Percentiles rank a stretch among this genome's conserved stretches.
Conservation (phyloP, 495 filamentous ascomycete species). For the Penicillium fimorum region DNA sequence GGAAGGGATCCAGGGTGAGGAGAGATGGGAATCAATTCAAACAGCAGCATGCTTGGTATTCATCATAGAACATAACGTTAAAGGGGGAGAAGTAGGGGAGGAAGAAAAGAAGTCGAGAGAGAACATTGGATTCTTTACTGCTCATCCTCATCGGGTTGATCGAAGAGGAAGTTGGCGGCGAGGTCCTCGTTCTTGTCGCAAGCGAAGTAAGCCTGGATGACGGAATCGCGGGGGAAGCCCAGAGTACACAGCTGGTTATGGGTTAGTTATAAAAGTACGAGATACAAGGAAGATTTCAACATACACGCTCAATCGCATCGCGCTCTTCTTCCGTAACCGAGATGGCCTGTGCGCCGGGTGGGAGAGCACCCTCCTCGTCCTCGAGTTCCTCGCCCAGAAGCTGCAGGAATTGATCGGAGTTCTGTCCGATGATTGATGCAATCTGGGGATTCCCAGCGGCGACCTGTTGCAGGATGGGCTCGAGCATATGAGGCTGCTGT, state of each 20-base stretch:
- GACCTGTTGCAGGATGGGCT: slow-evolving; percentile 94
- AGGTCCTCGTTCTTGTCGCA: slow-evolving; percentile 99
- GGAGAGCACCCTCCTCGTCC: slow-evolving; percentile 65
- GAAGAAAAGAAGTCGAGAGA: slow-evolving; percentile 11
- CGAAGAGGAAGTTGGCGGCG: slow-evolving; percentile 96
- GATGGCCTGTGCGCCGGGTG: slow-evolving; percentile 86
- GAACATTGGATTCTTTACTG: slow-evolving; percentile 38
- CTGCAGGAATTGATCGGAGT: slow-evolving; percentile 90
- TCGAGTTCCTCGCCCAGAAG: slow-evolving; percentile 79
- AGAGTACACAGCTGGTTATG: slow-evolving; percentile 75
- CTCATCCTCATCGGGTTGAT: slow-evolving; percentile 88
- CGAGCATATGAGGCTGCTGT: slow-evolving; percentile 95
- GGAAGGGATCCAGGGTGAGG: slow-evolving; percentile 8
- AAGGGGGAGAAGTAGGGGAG: slow-evolving; percentile 12
- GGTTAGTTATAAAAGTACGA: slow-evolving; percentile 27
- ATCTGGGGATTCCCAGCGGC: slow-evolving; percentile 94
- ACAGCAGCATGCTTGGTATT: slow-evolving; percentile 34
- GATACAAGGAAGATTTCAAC: slow-evolving; percentile 30
- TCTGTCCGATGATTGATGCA: slow-evolving; percentile 80
- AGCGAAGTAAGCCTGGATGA: slow-evolving; percentile 98
- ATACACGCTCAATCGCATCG: slow-evolving; percentile 92
- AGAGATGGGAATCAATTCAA: slow-evolving; percentile 18
- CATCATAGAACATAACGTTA: slow-evolving; percentile 28
- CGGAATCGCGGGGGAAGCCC: slow-evolving; percentile 87
- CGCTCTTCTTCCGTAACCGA: slow-evolving; percentile 92